Percentiles rank a stretch among this genome's conserved stretches.
Evolutionary conservation across 139 green algal species (phyloP).

Genomic region (Picochlorum sp.): DNA sequence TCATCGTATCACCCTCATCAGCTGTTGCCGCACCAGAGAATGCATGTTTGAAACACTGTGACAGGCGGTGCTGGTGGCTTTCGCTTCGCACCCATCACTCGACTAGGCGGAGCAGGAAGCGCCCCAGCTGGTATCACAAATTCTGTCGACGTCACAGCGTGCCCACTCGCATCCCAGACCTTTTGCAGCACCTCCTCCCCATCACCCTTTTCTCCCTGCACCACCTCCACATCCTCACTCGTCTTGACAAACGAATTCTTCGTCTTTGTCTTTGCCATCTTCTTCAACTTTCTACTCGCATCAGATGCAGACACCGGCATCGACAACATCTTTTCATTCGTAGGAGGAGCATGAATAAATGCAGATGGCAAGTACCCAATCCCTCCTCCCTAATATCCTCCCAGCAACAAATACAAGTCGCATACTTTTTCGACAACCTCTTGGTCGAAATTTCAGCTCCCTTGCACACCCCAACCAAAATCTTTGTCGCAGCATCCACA

Average conservation of each 20-base stretch:
- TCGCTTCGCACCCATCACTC: constrained; percentile 10
- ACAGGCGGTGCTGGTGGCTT: neutral
- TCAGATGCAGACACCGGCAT: constrained; percentile 18
- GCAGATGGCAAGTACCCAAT: constrained; percentile 19
- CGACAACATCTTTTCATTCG: constrained; percentile 15
- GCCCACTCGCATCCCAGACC: neutral
- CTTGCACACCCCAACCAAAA: constrained; percentile 18
- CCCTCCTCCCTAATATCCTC: constrained; percentile 14
- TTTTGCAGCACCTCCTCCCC: neutral
- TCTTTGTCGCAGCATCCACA: constrained; percentile 26
- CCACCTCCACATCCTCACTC: neutral
- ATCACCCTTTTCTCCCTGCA: neutral
- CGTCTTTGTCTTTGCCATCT: neutral
- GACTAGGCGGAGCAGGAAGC: constrained; percentile 24
- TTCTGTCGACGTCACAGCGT: neutral
- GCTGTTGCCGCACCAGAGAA: constrained; percentile 10
- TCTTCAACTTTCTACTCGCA: constrained; percentile 13
- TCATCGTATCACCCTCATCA: constrained; percentile 3
- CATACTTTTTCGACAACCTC: constrained; percentile 31
- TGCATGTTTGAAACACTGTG: neutral
- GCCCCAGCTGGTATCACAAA: constrained; percentile 41
- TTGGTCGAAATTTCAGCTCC: constrained; percentile 39
- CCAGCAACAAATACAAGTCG: constrained; percentile 27
- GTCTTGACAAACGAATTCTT: constrained; percentile 9
- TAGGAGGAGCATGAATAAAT: constrained; percentile 26